Evolutionary conservation across 768 basidiomycete species (phyloP).

Genomic region (Leccinum variicolor): DNA sequence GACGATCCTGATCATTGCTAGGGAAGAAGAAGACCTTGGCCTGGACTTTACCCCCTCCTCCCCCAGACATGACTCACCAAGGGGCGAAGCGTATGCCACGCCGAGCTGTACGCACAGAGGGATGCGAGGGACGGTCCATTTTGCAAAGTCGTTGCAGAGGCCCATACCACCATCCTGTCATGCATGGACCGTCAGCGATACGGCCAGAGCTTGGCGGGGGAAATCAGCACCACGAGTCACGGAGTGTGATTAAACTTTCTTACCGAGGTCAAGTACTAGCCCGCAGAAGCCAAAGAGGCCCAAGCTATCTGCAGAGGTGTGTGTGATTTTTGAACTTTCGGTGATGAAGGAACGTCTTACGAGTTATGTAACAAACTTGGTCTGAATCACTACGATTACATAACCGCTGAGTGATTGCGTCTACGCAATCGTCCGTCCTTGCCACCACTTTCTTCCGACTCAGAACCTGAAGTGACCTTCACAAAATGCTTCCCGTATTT

Average conservation of each 20-base stretch:
- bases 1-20: conserved; percentile 19
- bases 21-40: neutral
- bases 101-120: conserved; percentile 22
- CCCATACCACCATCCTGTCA: conserved; percentile 12
- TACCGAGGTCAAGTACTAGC: conserved; percentile 17
- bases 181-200: conserved; percentile 28
- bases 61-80: conserved; percentile 21
- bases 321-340: no score
- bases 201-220: conserved; percentile 12
- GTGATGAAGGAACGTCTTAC: no score
- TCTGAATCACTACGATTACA: conserved; percentile 11
- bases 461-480: neutral
- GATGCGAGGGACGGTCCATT: conserved; percentile 17
- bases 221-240: neutral
- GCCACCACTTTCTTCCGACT: neutral
- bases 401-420: conserved; percentile 1
- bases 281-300: conserved; percentile 19
- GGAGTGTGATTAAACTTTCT: neutral
- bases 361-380: no score
- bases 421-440: neutral
- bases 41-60: neutral
- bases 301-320: conserved; percentile 11
- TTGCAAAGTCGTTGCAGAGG: conserved; percentile 31
- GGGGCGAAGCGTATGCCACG: conserved; percentile 29
- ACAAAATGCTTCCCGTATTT: conserved; percentile 43